These are phyloP conservation scores for Penicillium sp. DNA, from an alignment of 2,329 filamentous ascomycete species.

Conservation along the genomic window DNA sequence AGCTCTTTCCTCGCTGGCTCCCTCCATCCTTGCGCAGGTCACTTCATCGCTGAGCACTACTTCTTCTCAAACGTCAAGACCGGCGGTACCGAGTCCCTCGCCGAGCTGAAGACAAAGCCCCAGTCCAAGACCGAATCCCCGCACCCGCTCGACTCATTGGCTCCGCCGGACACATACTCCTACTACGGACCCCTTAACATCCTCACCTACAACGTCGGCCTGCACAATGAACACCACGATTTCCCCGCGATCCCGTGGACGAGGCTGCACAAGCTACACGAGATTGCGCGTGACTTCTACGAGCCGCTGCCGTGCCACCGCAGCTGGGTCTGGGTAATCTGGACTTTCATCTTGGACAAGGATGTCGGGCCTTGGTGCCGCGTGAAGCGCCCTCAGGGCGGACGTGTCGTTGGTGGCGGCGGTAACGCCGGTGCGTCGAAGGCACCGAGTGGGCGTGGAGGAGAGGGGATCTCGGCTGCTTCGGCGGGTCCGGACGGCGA, in stretches of 20 bases:
- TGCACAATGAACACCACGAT: conserved; percentile 99
- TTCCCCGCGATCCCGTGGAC: conserved; percentile 98
- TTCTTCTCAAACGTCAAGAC: conserved; percentile 54
- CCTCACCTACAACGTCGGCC: conserved; percentile 92
- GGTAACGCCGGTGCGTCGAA: conserved; percentile 9
- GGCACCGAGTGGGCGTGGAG: conserved; percentile 35
- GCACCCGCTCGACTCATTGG: conserved; percentile 59
- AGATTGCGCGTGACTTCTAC: conserved; percentile 88
- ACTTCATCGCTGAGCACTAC: conserved; percentile 98
- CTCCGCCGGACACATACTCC: conserved; percentile 88
- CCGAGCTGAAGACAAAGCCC: conserved; percentile 47
- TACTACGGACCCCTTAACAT: conserved; percentile 94
- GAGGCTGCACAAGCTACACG: conserved; percentile 69
- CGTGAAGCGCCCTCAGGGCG: conserved; percentile 85
- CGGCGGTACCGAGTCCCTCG: conserved; percentile 49
- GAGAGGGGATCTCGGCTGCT: conserved; percentile 43
- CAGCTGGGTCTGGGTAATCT: conserved; percentile 91
- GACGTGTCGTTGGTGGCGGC: conserved; percentile 55
- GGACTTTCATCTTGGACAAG: conserved; percentile 90
- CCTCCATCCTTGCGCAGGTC: conserved; percentile 88
- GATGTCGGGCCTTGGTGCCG: conserved; percentile 86
- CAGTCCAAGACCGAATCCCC: conserved; percentile 33
- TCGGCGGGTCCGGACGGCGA: conserved; percentile 50
- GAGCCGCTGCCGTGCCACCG: conserved; percentile 77
- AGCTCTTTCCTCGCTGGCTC: conserved; percentile 92